Evolutionary conservation across 768 basidiomycete species (phyloP), one percentile per base, ranked within the genome.

Genomic region (Tylopilus balloui): DNA sequence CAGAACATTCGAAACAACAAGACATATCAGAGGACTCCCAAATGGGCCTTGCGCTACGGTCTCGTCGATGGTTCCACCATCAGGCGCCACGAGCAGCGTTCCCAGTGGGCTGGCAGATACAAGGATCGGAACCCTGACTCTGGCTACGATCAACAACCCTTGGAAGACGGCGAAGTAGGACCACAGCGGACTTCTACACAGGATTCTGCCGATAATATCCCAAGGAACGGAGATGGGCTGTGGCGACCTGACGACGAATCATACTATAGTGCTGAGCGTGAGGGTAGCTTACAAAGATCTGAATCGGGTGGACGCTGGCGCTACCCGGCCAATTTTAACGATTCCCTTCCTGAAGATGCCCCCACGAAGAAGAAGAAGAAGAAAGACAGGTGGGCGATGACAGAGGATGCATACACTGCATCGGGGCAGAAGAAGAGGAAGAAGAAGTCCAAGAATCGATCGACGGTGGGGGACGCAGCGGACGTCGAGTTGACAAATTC

Each of bases 1-100:
- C 64, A 97, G 84, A 96, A 96, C 69, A 83, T 97, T 56, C 78
- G 94, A 48, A 97, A 96, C 72, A 97, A 97, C 75, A 91, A 94
- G 76, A 94, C 82, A 59, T 80, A 88, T 64, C 75, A 78, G 13
- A 83, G 94, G 37, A 96, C 94, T n/a, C 94, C 94, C 17, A 94
- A 96, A 69, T 97, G 94, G 94, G 86, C 86, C 0, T 76, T 88
- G 68, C 80, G 86, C 54, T 91, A 91, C 66, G 94, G 94, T 32
- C 86, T 97, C 38, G 82, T 97, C 54, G 83, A 92, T 65, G 84
- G 80, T 20, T 74, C 83, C 29, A 83, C 86, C 57, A 84, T 88
- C 63, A 76, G 80, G 57, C 86, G 92, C 61, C 84, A 86, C 47
- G 78, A 85, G 61, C 79, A 76, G 52, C 87, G 86, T 64, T 89